Conservation (phyloP, 2,329 filamentous ascomycete genomes). For the Endocalyx cinctus region DNA sequence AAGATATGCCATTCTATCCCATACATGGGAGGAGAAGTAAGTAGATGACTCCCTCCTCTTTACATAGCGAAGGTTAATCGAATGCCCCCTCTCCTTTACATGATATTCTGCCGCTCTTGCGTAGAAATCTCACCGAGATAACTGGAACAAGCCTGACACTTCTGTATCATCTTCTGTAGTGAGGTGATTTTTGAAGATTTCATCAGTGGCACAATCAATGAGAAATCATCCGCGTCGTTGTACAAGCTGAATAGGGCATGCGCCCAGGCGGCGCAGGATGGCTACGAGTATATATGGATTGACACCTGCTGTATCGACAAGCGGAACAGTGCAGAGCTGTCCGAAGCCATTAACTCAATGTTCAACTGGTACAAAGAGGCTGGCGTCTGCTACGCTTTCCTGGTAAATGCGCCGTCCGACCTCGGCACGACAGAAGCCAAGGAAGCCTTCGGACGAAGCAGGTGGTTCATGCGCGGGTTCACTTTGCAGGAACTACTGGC, state of each 20-base stretch:
- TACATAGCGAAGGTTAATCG: too few relatives aligned
- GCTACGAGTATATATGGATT: slow-evolving; percentile 3
- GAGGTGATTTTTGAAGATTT: slow-evolving; percentile 2
- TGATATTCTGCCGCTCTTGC: too few relatives aligned
- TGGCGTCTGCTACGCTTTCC: slow-evolving; percentile 17
- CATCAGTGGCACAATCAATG: not conserved
- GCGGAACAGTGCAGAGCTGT: slow-evolving; percentile 18
- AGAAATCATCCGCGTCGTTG: not conserved
- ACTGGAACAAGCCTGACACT: too few relatives aligned
- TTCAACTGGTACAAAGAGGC: slow-evolving; percentile 19
- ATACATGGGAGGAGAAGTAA: slow-evolving; percentile 1
- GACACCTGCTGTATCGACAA: slow-evolving; percentile 2
- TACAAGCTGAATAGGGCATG: not conserved
- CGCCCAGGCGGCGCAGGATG: not conserved
- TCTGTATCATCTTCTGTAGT: too few relatives aligned
- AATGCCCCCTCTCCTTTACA: too few relatives aligned
- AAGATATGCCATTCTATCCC: slow-evolving; percentile 1
- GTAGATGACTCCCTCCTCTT: too few relatives aligned
- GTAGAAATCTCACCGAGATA: too few relatives aligned
- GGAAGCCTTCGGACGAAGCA: slow-evolving; percentile 1
- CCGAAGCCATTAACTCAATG: too few relatives aligned
- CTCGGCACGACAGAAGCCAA: slow-evolving; percentile 5
- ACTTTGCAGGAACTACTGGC: slow-evolving; percentile 10
- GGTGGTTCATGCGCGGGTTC: slow-evolving; percentile 7
- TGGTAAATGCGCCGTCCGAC: slow-evolving; percentile 10